These are phyloP conservation scores for Cryptococcus floricola DNA, from an alignment of 1,284 basidiomycete genomes.

Conservation along the genomic window DNA sequence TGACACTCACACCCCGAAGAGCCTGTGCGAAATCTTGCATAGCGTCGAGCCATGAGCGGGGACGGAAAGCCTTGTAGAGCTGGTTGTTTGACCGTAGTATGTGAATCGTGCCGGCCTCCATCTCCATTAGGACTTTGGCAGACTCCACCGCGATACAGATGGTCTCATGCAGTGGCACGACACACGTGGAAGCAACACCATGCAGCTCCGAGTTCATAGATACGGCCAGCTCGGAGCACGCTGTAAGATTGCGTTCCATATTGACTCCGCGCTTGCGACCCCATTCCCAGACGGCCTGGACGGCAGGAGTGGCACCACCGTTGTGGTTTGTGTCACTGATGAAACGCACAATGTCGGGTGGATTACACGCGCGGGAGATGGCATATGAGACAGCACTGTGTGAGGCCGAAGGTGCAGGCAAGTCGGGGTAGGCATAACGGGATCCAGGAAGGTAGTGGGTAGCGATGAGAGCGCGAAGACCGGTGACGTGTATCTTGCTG, in stretches of 20 bases:
- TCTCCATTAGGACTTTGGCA: constrained; percentile 39
- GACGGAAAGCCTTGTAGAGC: constrained; percentile 16
- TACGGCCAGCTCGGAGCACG: constrained; percentile 26
- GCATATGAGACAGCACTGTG: constrained; percentile 27
- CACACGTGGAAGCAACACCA: constrained; percentile 1
- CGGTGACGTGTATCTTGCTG: constrained; percentile 27
- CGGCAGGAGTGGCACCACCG: constrained; percentile 20
- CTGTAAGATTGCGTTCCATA: constrained; percentile 23
- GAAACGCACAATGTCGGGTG: constrained; percentile 31
- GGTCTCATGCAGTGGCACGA: constrained; percentile 33
- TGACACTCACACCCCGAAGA: constrained; percentile 14
- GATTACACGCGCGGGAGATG: constrained; percentile 25
- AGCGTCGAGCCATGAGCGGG: constrained; percentile 23
- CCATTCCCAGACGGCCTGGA: constrained; percentile 31
- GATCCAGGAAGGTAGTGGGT: constrained; percentile 36
- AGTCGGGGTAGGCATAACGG: constrained; percentile 20
- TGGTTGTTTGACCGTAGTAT: constrained; percentile 15
- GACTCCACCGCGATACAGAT: constrained; percentile 33
- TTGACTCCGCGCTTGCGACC: constrained; percentile 26
- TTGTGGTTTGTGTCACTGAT: constrained; percentile 15
- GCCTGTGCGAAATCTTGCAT: constrained; percentile 25
- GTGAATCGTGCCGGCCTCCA: constrained; percentile 28
- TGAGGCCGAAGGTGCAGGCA: constrained; percentile 16
- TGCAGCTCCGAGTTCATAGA: constrained; percentile 10
- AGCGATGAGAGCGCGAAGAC: constrained; percentile 33